Base-by-base conservation (phyloP, 1,284 basidiomycete genomes). In the Thecaphora thlaspeos region DNA sequence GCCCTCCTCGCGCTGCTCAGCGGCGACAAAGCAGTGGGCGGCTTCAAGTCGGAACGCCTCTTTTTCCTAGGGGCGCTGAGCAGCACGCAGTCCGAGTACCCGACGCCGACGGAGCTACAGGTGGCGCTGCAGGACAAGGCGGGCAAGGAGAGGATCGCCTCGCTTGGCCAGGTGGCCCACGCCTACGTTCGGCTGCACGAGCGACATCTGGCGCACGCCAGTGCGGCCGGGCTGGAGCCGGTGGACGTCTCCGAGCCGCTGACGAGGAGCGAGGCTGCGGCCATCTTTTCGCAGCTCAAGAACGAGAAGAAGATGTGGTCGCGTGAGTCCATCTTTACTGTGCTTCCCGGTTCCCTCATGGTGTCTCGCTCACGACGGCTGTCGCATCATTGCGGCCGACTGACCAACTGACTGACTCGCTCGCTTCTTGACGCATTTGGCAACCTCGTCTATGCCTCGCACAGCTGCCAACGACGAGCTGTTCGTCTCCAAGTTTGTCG, bases 401-500 rank as follows among this genome's bases (percentile, higher is more conserved):
- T n/a, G n/a, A n/a, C n/a, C n/a, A n/a, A n/a, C n/a, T n/a, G 28
- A 21, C 18, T 32, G n/a, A n/a, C 18, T 9, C 22, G 18, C 12
- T 23, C 28, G 3, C 41, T 37, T 3, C 14, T 21, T 5, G n/a
- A 36, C 26, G 39, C 41, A 40, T 34, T 37, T 11, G 26, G 17
- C 8, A 26, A 26, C 14, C 37, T 48, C 19, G 26, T 48, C 11
- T 34, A 48, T 18, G 21, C 28, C 30, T 34, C n/a, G 11, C n/a
- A 8, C 48, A 42, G 52, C 55, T 5, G 54, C 60, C 22, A 73
- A 73, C 50, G 73, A 76, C 48, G 73, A 76, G 43, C 42, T 62
- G 15, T 73, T 73, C 26, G 30, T 73, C 48, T 51, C 67, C 38
- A 74, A 73, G 55, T 46, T 76, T 34, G 66, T 74, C 30, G 71